phyloP scores from a whole-genome alignment of 2,329 filamentous ascomycete species.

The Delphinella strobiligena region DNA sequence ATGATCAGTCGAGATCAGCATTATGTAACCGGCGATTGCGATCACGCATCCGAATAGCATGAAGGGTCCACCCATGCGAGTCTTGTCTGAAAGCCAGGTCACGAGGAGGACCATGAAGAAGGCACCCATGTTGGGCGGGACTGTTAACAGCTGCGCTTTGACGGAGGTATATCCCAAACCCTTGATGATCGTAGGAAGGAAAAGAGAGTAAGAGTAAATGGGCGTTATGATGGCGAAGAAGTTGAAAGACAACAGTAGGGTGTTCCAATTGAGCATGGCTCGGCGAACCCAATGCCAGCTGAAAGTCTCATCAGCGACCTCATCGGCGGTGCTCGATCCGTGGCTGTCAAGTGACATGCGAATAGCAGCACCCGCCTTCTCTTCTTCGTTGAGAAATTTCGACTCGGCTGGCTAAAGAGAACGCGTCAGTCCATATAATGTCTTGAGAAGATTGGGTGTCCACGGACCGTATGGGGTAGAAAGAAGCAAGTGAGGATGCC shows the following conservation, averaged over 20 bases:
- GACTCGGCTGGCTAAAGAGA: slow-evolving; percentile 30
- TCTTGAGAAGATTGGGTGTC: neutral
- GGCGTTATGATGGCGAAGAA: slow-evolving; percentile 15
- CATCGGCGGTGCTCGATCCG: slow-evolving; percentile 10
- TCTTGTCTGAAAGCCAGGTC: slow-evolving; percentile 22
- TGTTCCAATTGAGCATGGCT: slow-evolving; percentile 16
- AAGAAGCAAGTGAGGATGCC: slow-evolving; percentile 43
- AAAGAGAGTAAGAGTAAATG: slow-evolving; percentile 34
- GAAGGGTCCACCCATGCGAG: slow-evolving; percentile 22
- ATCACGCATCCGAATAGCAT: slow-evolving; percentile 21
- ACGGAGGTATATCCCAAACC: slow-evolving; percentile 30
- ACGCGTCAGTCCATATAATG: neutral
- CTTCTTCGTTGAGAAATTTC: slow-evolving; percentile 18
- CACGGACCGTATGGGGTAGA: slow-evolving; percentile 40
- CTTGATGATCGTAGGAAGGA: slow-evolving; percentile 33
- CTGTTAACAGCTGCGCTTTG: slow-evolving; percentile 25
- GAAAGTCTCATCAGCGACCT: slow-evolving; percentile 13
- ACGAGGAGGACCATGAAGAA: slow-evolving; percentile 23
- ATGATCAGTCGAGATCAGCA: slow-evolving; percentile 21
- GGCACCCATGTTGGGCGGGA: slow-evolving; percentile 24
- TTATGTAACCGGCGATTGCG: slow-evolving; percentile 24
- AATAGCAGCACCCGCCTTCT: slow-evolving; percentile 14
- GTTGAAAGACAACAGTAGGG: slow-evolving; percentile 12
- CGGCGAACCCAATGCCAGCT: slow-evolving; percentile 14
- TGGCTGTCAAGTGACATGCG: slow-evolving; percentile 18